Conservation (phyloP, 495 filamentous ascomycete genomes). For the Friedmanniomyces simplex region DNA sequence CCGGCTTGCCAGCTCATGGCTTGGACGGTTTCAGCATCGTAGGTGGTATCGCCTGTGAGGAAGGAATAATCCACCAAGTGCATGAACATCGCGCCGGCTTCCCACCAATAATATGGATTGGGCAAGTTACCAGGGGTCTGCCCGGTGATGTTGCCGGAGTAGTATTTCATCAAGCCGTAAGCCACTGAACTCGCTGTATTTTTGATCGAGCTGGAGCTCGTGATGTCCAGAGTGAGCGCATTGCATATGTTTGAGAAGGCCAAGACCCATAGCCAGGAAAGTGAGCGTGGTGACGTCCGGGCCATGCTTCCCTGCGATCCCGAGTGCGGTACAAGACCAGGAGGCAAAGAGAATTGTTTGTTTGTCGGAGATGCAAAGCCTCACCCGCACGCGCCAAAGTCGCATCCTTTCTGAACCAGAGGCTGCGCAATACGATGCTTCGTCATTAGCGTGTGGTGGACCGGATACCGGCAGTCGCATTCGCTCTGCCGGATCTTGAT, state of each 20-base stretch:
- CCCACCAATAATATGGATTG: too few relatives aligned
- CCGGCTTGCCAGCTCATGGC: slow-evolving; percentile 41
- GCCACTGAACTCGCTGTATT: slow-evolving; percentile 25
- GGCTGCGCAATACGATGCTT: too few relatives aligned
- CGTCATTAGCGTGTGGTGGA: neutral
- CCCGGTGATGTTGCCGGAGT: slow-evolving; percentile 38
- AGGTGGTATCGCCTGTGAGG: slow-evolving; percentile 43
- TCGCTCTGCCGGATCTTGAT: neutral
- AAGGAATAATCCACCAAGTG: slow-evolving; percentile 44
- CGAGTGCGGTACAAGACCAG: too few relatives aligned
- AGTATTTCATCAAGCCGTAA: slow-evolving; percentile 33
- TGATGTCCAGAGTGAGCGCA: slow-evolving; percentile 5
- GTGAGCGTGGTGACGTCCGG: neutral
- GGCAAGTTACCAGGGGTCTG: slow-evolving; percentile 33
- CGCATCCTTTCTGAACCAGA: too few relatives aligned
- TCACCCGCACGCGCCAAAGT: too few relatives aligned
- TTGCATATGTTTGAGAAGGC: neutral
- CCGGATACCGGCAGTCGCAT: neutral
- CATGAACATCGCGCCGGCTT: slow-evolving; percentile 42
- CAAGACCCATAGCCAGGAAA: neutral
- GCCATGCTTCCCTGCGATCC: neutral
- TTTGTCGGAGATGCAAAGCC: too few relatives aligned
- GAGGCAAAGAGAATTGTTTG: too few relatives aligned
- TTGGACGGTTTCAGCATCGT: slow-evolving; percentile 39
- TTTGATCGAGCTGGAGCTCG: slow-evolving; percentile 29